Evolutionary conservation across 2,329 filamentous ascomycete species (phyloP).

Genomic region (Cladobotryum mycophilum): DNA sequence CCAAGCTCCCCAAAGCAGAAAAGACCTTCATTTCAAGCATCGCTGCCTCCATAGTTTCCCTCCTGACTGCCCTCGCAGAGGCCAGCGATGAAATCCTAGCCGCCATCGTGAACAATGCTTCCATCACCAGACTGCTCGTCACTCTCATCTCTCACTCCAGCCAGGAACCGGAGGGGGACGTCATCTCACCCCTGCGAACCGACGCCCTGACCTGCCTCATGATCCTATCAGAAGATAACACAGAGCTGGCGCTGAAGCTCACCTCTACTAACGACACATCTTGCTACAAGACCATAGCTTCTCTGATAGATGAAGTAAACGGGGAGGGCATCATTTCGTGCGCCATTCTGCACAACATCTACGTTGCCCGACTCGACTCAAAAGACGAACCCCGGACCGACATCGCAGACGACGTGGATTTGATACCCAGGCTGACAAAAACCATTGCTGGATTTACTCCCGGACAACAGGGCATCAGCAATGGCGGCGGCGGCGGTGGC

Average conservation of each 20-base stretch:
- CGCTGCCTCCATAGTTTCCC: constrained; percentile 44
- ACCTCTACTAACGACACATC: constrained; percentile 40
- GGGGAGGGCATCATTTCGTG: constrained; percentile 51
- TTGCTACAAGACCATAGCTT: constrained; percentile 44
- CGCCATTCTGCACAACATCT: constrained; percentile 57
- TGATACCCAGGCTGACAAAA: constrained; percentile 32
- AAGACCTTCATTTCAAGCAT: constrained; percentile 49
- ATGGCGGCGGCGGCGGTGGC: constrained; percentile 29
- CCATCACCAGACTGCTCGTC: constrained; percentile 49
- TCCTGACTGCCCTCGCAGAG: constrained; percentile 50
- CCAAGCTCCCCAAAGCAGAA: constrained; percentile 46
- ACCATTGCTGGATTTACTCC: constrained; percentile 23
- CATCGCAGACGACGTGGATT: constrained; percentile 27
- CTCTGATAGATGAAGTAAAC: constrained; percentile 41
- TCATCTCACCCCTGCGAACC: constrained; percentile 34
- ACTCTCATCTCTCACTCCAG: constrained; percentile 42
- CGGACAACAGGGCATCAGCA: constrained; percentile 18
- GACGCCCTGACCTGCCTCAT: constrained; percentile 51
- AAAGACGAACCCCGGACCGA: constrained; percentile 17
- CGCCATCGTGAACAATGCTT: constrained; percentile 43
- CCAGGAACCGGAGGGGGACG: constrained; percentile 35
- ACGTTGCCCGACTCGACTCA: constrained; percentile 33
- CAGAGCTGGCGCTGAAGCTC: constrained; percentile 45
- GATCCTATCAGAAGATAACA: constrained; percentile 55
- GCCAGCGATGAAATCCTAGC: constrained; percentile 55